Conservation (phyloP, 2,329 filamentous ascomycete species). For the Aspergillus fructus region DNA sequence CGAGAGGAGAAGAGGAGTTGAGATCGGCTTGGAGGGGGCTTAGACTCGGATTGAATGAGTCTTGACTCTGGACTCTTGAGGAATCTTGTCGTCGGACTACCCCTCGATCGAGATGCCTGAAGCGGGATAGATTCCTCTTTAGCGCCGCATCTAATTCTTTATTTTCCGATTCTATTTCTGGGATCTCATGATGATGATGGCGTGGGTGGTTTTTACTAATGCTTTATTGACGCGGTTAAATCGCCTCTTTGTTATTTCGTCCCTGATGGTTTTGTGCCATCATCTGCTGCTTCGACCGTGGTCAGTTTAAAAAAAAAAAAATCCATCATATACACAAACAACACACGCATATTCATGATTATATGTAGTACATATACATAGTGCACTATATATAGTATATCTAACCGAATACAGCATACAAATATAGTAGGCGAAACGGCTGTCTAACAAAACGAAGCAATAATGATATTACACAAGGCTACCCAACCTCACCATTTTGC, state of each 20-base stretch:
- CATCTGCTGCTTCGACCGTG: background rate
- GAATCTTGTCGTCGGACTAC: slow-evolving; percentile 2
- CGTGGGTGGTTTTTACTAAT: background rate
- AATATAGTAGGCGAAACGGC: background rate
- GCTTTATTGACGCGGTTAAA: background rate
- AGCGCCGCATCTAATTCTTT: slow-evolving; percentile 1
- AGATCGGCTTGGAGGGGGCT: slow-evolving; percentile 11
- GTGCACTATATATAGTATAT: too few relatives aligned
- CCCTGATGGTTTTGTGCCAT: background rate
- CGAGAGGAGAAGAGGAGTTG: background rate
- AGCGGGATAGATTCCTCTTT: slow-evolving; percentile 13
- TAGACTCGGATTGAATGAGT: slow-evolving; percentile 6
- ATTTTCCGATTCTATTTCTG: background rate
- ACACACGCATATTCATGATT: background rate
- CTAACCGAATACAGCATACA: background rate
- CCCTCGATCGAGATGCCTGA: slow-evolving; percentile 15
- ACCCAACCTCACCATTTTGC: background rate
- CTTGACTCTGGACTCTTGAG: slow-evolving; percentile 1
- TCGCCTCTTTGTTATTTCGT: background rate
- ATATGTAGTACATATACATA: too few relatives aligned
- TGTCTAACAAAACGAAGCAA: background rate
- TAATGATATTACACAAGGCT: background rate
- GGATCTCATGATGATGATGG: background rate
- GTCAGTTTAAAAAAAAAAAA: background rate
- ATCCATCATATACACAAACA: background rate